Conservation (phyloP, 768 basidiomycete genomes). For the Pholiota conissans region DNA sequence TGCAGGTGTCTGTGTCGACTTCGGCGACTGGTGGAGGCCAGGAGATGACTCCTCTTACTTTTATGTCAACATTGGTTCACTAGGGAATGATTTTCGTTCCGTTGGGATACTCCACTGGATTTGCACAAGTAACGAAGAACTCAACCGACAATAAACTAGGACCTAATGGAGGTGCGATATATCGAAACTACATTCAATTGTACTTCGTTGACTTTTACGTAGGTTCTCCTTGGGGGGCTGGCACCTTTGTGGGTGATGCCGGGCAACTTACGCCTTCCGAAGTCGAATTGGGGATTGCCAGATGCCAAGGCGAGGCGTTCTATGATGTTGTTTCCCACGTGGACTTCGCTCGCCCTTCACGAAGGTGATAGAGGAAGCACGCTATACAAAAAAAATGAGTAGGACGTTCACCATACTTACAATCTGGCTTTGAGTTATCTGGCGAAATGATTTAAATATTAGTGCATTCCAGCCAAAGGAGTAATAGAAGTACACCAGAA, state of each 20-base stretch:
- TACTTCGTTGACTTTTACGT: too few relatives aligned
- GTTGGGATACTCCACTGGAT: slow-evolving; percentile 60
- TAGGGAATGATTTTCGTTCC: slow-evolving; percentile 77
- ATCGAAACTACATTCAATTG: too few relatives aligned
- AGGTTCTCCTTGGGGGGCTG: slow-evolving; percentile 67
- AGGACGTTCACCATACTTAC: too few relatives aligned
- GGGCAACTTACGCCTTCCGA: slow-evolving; percentile 48
- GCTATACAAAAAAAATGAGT: too few relatives aligned
- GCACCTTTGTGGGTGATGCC: slow-evolving; percentile 50
- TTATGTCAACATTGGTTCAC: slow-evolving; percentile 63
- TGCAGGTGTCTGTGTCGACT: slow-evolving; percentile 66
- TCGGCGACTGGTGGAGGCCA: slow-evolving; percentile 83
- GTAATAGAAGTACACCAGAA: slow-evolving; percentile 5
- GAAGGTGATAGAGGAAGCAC: background rate
- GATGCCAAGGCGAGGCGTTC: slow-evolving; percentile 53
- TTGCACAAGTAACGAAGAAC: slow-evolving; percentile 30
- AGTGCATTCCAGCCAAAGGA: background rate
- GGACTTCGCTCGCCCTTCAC: too few relatives aligned
- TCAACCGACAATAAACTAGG: slow-evolving; percentile 39
- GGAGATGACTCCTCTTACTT: slow-evolving; percentile 52
- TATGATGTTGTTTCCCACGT: slow-evolving; percentile 44
- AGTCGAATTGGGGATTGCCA: slow-evolving; percentile 53
- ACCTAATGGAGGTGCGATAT: slow-evolving; percentile 56
- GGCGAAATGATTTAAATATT: background rate
- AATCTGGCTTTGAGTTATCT: too few relatives aligned